Evolutionary conservation across 1,139 yeast species (phyloP).

Genomic region (Geotrichum europaeum): DNA sequence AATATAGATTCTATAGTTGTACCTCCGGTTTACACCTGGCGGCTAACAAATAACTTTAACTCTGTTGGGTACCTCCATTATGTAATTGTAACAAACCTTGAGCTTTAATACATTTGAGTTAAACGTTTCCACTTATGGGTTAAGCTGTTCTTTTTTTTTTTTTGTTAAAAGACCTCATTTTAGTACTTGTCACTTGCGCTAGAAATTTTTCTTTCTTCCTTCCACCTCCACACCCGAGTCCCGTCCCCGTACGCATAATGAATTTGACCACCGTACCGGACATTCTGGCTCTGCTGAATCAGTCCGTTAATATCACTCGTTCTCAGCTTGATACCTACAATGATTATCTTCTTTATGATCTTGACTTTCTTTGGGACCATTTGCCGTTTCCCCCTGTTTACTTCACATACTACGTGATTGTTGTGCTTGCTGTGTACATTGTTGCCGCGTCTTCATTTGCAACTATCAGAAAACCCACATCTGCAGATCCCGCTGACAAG

Average conservation of each 20-base stretch:
- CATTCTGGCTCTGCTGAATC: not conserved
- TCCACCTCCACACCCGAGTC: not conserved
- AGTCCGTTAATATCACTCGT: not conserved
- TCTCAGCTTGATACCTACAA: not conserved
- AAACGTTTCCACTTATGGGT: not conserved
- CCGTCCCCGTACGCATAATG: not conserved
- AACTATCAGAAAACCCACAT: constrained; percentile 41
- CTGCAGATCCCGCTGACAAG: constrained; percentile 41
- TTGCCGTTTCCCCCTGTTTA: constrained; percentile 21
- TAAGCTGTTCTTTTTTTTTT: not conserved
- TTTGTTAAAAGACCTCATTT: not conserved
- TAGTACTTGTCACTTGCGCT: not conserved
- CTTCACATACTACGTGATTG: constrained; percentile 24
- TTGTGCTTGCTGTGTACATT: constrained; percentile 31
- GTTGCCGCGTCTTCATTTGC: constrained; percentile 40
- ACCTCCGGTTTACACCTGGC: too few relatives aligned
- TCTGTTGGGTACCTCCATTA: not conserved
- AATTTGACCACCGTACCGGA: not conserved
- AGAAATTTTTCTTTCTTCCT: not conserved
- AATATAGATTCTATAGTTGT: too few relatives aligned
- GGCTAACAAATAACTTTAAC: too few relatives aligned
- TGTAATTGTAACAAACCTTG: not conserved
- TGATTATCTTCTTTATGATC: constrained; percentile 5
- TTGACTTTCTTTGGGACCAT: constrained; percentile 13
- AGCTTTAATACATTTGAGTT: not conserved